phyloP scores from a whole-genome alignment of 805 yeast species.

The Saccharomycopsis sp. region DNA sequence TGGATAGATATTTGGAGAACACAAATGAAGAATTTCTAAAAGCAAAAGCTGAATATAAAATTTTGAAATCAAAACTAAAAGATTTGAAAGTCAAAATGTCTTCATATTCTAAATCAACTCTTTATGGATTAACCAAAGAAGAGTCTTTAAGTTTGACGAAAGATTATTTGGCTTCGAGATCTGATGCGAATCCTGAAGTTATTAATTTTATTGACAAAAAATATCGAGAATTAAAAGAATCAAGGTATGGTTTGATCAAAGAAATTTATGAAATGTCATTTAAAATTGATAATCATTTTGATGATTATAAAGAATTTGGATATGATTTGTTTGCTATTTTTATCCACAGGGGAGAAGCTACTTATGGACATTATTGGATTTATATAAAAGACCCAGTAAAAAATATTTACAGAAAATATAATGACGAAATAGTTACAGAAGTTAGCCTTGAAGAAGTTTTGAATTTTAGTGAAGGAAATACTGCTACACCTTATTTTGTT shows the following conservation, averaged over 20 bases:
- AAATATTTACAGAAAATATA: constrained; percentile 74
- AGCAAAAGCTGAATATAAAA: constrained; percentile 44
- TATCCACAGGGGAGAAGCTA: constrained; percentile 92
- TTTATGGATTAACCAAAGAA: constrained; percentile 36
- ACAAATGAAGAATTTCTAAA: constrained; percentile 40
- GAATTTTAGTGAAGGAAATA: constrained; percentile 54
- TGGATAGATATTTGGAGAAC: constrained; percentile 82
- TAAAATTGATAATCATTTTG: constrained; percentile 49
- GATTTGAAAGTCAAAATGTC: constrained; percentile 30
- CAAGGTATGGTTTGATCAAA: too few relatives aligned
- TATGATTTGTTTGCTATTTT: constrained; percentile 85
- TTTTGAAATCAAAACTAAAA: constrained; percentile 50
- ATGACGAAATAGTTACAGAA: constrained; percentile 89
- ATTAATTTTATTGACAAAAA: constrained; percentile 29
- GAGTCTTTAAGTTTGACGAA: constrained; percentile 47
- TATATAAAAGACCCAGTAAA: constrained; percentile 71
- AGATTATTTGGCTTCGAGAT: constrained; percentile 26
- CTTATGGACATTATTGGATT: constrained; percentile 96
- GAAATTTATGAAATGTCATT: constrained; percentile 35
- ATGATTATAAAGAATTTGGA: constrained; percentile 46
- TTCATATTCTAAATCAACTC: constrained; percentile 35
- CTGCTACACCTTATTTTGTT: constrained; percentile 90
- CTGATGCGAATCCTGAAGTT: constrained; percentile 34
- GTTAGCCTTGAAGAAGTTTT: constrained; percentile 54
- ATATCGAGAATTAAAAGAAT: constrained; percentile 32